Evolutionary conservation across 1,139 yeast genomes (phyloP).

Genomic region (Candida smagusa): DNA sequence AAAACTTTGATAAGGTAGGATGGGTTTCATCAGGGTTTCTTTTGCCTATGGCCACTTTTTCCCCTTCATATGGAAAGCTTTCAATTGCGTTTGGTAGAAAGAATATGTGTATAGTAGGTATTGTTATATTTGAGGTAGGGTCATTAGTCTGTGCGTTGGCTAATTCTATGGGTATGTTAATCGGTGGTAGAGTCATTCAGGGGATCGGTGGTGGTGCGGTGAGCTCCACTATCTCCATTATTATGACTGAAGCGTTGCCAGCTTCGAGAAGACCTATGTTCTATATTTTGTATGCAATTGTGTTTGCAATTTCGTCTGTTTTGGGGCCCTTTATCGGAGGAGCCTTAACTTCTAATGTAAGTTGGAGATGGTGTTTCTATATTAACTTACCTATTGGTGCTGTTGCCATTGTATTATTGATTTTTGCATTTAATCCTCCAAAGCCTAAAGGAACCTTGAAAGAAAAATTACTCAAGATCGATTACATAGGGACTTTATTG

Average conservation of each 20-base stretch:
- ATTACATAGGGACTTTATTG: conserved; percentile 45
- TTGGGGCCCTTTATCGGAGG: conserved; percentile 25
- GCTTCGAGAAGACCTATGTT: conserved; percentile 15
- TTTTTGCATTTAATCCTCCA: conserved; percentile 56
- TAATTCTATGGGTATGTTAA: conserved; percentile 19
- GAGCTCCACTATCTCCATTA: conserved; percentile 16
- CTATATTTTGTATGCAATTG: conserved; percentile 16
- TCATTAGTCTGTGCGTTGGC: conserved; percentile 17
- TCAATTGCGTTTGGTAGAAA: conserved; percentile 21
- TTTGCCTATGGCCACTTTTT: conserved; percentile 18
- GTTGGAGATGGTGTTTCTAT: conserved; percentile 82
- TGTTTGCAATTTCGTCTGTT: conserved; percentile 19
- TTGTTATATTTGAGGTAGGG: conserved; percentile 18
- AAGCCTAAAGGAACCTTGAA: conserved; percentile 36
- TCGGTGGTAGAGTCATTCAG: conserved; percentile 20
- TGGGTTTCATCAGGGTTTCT: conserved; percentile 21
- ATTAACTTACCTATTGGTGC: conserved; percentile 71
- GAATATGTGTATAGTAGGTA: conserved; percentile 13
- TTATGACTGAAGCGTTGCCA: conserved; percentile 20
- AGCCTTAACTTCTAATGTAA: conserved; percentile 51
- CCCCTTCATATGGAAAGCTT: conserved; percentile 20
- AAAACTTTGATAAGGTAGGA: conserved; percentile 16
- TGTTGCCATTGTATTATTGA: conserved; percentile 42
- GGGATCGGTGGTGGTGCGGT: conserved; percentile 22
- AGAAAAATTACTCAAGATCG: conserved; percentile 42